Evolutionary conservation across 1,284 basidiomycete genomes (phyloP), one percentile per base, ranked within the genome.

Genomic region (Apiotrichum laibachii): DNA sequence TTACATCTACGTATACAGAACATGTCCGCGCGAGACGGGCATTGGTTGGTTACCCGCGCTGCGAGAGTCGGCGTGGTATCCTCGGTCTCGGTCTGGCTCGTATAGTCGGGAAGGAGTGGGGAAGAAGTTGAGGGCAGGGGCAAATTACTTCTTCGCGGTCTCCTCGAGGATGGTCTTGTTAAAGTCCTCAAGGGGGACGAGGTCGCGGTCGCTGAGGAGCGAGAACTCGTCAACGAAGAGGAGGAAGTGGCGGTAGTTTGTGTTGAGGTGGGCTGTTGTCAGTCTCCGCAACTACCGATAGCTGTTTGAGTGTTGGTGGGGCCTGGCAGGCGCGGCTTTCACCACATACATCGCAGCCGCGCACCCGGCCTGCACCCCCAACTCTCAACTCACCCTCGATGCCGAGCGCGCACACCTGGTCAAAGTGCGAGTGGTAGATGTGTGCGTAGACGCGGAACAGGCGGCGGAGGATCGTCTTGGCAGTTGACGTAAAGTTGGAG

Each of bases 341-440:
- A n/a, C n/a, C n/a, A n/a, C n/a, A n/a, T n/a, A n/a, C n/a, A n/a
- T n/a, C n/a, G n/a, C n/a, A n/a, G n/a, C n/a, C n/a, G n/a, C n/a
- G n/a, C 26, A 3, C 34, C 15, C 34, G 48, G 18, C 37, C 48
- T 6, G 5, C 35, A 34, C 33, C 18, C 16, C 16, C 1, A 16
- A 5, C n/a, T 9, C 5, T 2, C 13, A 35, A 67, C 81, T 53
- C 65, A 95, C 93, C 93, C 85, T 99, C 96, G 62, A 99, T 97
- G 16, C 93, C 93, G 51, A 99, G 81, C 10, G 95, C 96, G 77
- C 95, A 99, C 62, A 99, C 92, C 73, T 98, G 95, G 70, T 98
- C 95, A 78, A 99, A 99, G 79, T 99, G 96, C 70, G 94, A 94
- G 82, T 95, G 96, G 82, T 99, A 99, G 71, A 99, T 87, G 77